phyloP scores from a whole-genome alignment of 495 filamentous ascomycete species.

The Aspergillus indologenus region DNA sequence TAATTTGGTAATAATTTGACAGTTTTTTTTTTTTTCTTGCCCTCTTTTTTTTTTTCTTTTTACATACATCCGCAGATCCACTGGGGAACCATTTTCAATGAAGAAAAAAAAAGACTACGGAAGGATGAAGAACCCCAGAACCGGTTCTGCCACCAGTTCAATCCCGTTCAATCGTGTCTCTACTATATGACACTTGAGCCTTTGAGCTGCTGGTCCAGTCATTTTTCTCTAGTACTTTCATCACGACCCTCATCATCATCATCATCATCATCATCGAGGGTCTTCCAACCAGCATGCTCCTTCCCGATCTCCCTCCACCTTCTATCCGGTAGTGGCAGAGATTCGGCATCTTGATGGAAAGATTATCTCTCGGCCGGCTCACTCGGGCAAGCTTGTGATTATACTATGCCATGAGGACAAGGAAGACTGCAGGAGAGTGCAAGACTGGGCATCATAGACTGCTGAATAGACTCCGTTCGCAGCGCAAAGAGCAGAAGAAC shows the following conservation, averaged over 20 bases:
- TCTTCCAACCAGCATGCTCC: no score
- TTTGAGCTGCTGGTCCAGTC: neutral
- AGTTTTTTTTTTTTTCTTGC: conserved; percentile 17
- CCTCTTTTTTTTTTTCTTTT: conserved; percentile 15
- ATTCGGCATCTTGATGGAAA: neutral
- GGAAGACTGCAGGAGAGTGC: neutral
- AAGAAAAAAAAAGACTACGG: neutral
- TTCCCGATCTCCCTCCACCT: neutral
- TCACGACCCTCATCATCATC: no score
- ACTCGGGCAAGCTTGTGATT: neutral
- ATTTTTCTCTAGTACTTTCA: neutral
- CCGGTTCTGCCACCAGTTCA: conserved; percentile 2
- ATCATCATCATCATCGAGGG: neutral
- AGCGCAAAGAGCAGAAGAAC: neutral
- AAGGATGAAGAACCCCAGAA: conserved; percentile 1
- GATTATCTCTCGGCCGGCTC: neutral
- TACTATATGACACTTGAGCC: neutral
- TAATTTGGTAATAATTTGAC: conserved; percentile 30
- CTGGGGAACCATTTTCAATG: neutral
- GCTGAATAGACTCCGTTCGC: neutral
- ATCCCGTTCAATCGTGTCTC: neutral
- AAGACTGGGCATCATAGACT: neutral
- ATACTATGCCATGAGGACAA: neutral
- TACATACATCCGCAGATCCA: conserved; percentile 32
- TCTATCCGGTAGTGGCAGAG: neutral